Evolutionary conservation across 768 basidiomycete genomes (phyloP).

Genomic region (Roridomyces roridus): DNA sequence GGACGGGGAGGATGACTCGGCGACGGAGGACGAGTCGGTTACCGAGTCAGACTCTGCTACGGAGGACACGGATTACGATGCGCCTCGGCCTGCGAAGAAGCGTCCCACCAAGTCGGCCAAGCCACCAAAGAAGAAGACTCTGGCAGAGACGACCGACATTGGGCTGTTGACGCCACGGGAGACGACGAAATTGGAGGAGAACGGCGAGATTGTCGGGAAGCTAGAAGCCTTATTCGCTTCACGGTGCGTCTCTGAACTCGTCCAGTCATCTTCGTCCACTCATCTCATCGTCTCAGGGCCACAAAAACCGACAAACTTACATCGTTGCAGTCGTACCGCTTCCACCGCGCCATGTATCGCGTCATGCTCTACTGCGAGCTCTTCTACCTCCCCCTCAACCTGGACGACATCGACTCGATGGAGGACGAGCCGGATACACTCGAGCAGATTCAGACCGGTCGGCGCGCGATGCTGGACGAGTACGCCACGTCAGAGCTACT

Average conservation of each 20-base stretch:
- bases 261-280: not conserved
- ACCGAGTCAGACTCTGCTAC: too few relatives aligned
- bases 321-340: slow-evolving; percentile 13
- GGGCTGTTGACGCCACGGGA: slow-evolving; percentile 12
- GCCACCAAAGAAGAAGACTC: not conserved
- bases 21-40: slow-evolving; percentile 9
- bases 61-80: slow-evolving; percentile 5
- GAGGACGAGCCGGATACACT: slow-evolving; percentile 9
- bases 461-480: slow-evolving; percentile 6
- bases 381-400: slow-evolving; percentile 22
- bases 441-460: slow-evolving; percentile 3
- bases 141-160: slow-evolving; percentile 1
- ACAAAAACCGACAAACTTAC: slow-evolving; percentile 7
- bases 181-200: slow-evolving; percentile 6
- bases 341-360: slow-evolving; percentile 22
- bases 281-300: not conserved
- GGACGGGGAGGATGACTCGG: not conserved
- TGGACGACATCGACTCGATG: slow-evolving; percentile 24
- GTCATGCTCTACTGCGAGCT: slow-evolving; percentile 26
- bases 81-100: slow-evolving; percentile 2
- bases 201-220: not conserved
- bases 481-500: slow-evolving; percentile 8
- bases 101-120: not conserved
- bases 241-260: not conserved
- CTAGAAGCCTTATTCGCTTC: slow-evolving; percentile 8